Evolutionary conservation across 768 basidiomycete genomes (phyloP), one percentile per base, ranked within the genome.

Genomic region (Boletus fagicola): DNA sequence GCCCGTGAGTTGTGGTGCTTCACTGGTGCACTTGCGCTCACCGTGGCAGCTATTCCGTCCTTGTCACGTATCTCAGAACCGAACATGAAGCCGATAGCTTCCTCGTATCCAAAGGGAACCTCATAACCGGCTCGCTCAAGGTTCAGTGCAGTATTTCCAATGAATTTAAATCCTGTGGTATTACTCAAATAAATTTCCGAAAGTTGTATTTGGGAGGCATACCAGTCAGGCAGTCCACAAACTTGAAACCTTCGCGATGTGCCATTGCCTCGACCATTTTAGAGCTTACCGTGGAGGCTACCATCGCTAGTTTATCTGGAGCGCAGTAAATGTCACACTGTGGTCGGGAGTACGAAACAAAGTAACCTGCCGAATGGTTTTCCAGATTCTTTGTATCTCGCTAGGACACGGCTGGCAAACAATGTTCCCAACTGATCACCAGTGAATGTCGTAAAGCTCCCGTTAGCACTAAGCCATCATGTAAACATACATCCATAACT

Each of bases 61-160:
- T 95, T 95, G 69, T 95, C 93, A 36, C 88, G 79, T 62, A 94
- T 83, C 28, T 84, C 76, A 15, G 82, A 76, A 28, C 90, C 90
- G 70, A 92, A 85, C 91, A 94, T 94, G 67, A 83, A 95, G 4
- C 93, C 93, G 53, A 95, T 94, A 1, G 94, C 93, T 72, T 95
- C 93, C 67, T 95, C 93, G 65, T 95, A 95, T 11, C 87, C 91
- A 65, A 94, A 94, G 0, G 81, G 83, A 11, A 88, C 86, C 42
- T 86, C 81, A 64, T 81, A 90, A 2, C 91, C 92, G 39, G 84
- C 73, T 43, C 74, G 67, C 15, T 80, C 85, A 16, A 94, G 79
- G 49, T 77, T 74, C 36, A 92, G 72, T 4, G 87, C 90, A 10
- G 85, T 86, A 66, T 94, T 95, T 9, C 93, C 93, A 49, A 95